Conservation (phyloP, 2,329 filamentous ascomycete genomes). For the Magnaporthiopsis rhizophila region DNA sequence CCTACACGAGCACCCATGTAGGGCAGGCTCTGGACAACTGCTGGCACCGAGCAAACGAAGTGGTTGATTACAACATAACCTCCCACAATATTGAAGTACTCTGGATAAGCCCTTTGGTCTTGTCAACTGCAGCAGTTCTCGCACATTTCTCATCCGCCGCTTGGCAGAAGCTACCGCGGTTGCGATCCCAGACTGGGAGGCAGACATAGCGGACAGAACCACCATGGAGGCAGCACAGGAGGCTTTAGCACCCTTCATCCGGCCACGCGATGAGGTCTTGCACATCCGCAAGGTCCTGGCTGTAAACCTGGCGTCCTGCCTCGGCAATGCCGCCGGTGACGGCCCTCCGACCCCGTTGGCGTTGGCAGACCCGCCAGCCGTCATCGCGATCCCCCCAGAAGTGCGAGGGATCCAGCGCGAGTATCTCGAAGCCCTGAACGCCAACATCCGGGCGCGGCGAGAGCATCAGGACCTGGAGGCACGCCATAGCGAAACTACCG, state of each 20-base stretch:
- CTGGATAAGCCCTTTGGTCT: not conserved
- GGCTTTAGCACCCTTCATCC: constrained; percentile 43
- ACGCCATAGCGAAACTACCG: too few species aligned
- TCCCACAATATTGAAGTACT: not conserved
- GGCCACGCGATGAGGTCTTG: constrained; percentile 47
- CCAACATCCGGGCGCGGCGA: constrained; percentile 41
- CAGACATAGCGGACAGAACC: not conserved
- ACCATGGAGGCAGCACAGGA: constrained; percentile 5
- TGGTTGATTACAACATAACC: not conserved
- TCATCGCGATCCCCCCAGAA: constrained; percentile 25
- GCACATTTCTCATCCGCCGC: not conserved
- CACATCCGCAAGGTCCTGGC: constrained; percentile 48
- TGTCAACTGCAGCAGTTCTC: not conserved
- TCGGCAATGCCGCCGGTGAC: constrained; percentile 29
- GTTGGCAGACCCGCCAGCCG: constrained; percentile 32
- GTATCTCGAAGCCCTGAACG: constrained; percentile 46
- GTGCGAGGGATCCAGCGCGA: constrained; percentile 42
- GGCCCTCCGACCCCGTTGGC: constrained; percentile 32
- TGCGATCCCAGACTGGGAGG: not conserved
- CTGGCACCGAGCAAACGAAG: too few species aligned
- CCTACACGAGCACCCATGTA: too few species aligned
- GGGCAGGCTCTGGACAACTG: too few species aligned
- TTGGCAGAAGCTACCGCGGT: too few species aligned
- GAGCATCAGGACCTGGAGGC: constrained; percentile 31
- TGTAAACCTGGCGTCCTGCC: constrained; percentile 41